Evolutionary conservation across 139 green algal genomes (phyloP).

Genomic region (Coccomyxa sp.): DNA sequence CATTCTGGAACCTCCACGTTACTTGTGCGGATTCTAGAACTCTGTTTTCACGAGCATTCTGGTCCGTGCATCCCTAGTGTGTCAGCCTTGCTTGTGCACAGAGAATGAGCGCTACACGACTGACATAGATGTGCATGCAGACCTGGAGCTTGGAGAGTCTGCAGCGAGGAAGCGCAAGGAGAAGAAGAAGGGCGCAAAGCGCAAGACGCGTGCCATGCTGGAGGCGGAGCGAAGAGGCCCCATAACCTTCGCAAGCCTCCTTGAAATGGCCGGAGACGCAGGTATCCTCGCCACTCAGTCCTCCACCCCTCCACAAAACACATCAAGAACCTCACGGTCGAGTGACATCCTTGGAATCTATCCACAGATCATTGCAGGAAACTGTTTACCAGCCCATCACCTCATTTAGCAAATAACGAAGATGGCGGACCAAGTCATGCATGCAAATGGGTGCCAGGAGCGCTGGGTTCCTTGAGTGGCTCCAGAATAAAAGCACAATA

Average conservation of each 20-base stretch:
- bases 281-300: constrained; percentile 26
- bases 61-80: not conserved
- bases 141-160: constrained; percentile 19
- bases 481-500: too few relatives aligned
- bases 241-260: constrained; percentile 50
- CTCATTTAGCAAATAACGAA: too few relatives aligned
- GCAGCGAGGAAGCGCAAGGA: constrained; percentile 41
- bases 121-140: constrained; percentile 8
- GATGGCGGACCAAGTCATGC: too few relatives aligned
- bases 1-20: not conserved
- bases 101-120: not conserved
- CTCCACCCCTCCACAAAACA: not conserved
- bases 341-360: too few relatives aligned
- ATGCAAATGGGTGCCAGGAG: too few relatives aligned
- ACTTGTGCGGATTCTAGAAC: too few relatives aligned
- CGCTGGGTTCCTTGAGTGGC: too few relatives aligned
- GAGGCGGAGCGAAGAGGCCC: constrained; percentile 20
- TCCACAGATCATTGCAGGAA: not conserved
- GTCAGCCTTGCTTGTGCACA: not conserved
- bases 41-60: too few relatives aligned
- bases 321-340: not conserved
- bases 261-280: constrained; percentile 52
- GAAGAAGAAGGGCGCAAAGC: constrained; percentile 31
- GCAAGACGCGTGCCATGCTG: constrained; percentile 50
- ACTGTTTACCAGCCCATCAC: not conserved